A percentile compares a stretch with the other conserved stretches of the same genome.
phyloP scores from a whole-genome alignment of 1,284 basidiomycete species.

The Heliocybe sulcata region DNA sequence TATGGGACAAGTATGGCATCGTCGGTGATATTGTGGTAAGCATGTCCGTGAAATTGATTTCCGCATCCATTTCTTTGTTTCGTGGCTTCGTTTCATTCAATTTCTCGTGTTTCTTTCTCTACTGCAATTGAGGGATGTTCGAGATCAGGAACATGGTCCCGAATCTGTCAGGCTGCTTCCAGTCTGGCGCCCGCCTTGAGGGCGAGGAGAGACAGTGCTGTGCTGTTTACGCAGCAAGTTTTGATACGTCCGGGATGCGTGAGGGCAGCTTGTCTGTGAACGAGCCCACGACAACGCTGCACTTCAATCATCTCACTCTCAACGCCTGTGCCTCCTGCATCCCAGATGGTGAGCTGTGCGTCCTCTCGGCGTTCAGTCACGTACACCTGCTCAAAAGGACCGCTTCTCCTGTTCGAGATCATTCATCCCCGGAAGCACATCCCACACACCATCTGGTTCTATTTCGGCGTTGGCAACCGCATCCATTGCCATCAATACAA shows the following conservation, averaged over 20 bases:
- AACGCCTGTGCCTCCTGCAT: not conserved
- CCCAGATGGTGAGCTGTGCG: not conserved
- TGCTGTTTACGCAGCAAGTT: not conserved
- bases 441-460: not conserved
- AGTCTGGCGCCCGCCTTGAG: no score
- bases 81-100: not conserved
- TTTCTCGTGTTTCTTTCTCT: no score
- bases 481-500: not conserved
- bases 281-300: no score
- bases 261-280: not conserved
- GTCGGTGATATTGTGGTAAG: conserved; percentile 5
- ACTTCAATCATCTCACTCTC: not conserved
- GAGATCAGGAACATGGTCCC: no score
- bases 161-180: no score
- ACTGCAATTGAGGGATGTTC: no score
- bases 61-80: not conserved
- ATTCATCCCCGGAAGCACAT: not conserved
- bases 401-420: not conserved
- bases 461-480: not conserved
- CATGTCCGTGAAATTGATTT: not conserved
- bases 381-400: not conserved
- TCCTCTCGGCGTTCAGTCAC: not conserved
- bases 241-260: not conserved
- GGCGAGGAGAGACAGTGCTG: no score
- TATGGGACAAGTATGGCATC: conserved; percentile 6